A percentile compares a stretch with the other conserved stretches of the same genome.
phyloP scores from a whole-genome alignment of 768 basidiomycete genomes.

The Amanita pseudoporphyria region DNA sequence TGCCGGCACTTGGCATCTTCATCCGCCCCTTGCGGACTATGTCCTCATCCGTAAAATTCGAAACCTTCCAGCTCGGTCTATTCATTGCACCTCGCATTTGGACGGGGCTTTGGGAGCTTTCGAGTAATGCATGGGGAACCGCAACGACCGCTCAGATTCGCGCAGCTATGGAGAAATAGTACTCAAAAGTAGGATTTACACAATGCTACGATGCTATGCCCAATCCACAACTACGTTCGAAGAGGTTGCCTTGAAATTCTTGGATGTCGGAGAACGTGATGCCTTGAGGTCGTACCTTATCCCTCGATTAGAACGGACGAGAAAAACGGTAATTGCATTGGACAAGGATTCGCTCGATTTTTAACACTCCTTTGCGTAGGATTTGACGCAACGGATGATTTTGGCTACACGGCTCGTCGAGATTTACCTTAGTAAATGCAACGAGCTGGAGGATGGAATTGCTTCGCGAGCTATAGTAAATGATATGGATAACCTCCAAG shows the following conservation, averaged over 20 bases:
- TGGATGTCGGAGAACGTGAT: slow-evolving; percentile 86
- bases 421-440: slow-evolving; percentile 94
- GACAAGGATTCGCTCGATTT: not conserved
- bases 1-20: no score
- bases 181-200: slow-evolving; percentile 54
- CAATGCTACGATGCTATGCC: slow-evolving; percentile 87
- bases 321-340: slow-evolving; percentile 54
- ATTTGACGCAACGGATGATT: slow-evolving; percentile 92
- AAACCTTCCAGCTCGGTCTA: slow-evolving; percentile 49
- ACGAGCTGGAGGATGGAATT: slow-evolving; percentile 89
- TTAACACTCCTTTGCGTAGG: slow-evolving; percentile 36
- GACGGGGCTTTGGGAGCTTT: slow-evolving; percentile 80
- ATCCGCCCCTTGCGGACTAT: not conserved
- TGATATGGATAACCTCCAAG: slow-evolving; percentile 76
- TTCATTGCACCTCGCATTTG: slow-evolving; percentile 55
- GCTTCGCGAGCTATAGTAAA: slow-evolving; percentile 77
- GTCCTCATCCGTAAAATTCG: slow-evolving; percentile 12
- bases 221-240: slow-evolving; percentile 85
- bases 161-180: slow-evolving; percentile 54
- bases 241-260: slow-evolving; percentile 82
- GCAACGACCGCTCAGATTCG: slow-evolving; percentile 57
- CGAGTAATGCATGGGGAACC: slow-evolving; percentile 79
- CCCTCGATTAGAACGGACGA: slow-evolving; percentile 76
- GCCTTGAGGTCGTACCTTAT: slow-evolving; percentile 85
- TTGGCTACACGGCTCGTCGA: slow-evolving; percentile 97